Conservation (phyloP, 306 rosid species). For the Hippophae tibetana region DNA sequence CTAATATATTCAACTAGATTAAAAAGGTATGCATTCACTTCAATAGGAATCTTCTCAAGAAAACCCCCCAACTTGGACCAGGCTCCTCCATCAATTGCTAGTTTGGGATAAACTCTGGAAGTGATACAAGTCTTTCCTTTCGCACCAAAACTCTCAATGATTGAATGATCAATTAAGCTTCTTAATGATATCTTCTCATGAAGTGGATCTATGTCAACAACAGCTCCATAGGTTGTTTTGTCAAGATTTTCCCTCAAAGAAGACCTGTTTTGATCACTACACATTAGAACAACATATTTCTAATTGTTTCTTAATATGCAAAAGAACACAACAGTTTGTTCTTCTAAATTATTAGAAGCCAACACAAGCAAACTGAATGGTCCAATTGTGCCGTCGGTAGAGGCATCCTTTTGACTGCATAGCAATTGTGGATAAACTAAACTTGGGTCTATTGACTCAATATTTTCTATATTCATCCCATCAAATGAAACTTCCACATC, state of each 20-base stretch:
- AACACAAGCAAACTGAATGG: no score
- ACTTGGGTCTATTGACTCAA: slow-evolving; percentile 32
- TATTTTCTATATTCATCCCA: slow-evolving; percentile 29
- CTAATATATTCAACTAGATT: slow-evolving; percentile 8
- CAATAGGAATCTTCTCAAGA: slow-evolving; percentile 20
- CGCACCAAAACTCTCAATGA: slow-evolving; percentile 65
- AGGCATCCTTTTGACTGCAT: no score
- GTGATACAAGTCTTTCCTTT: slow-evolving; percentile 54
- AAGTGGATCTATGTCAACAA: slow-evolving; percentile 48
- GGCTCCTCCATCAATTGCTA: slow-evolving; percentile 37
- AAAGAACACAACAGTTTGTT: no score
- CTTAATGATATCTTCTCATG: slow-evolving; percentile 48
- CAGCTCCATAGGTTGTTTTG: slow-evolving; percentile 51
- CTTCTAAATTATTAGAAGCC: no score
- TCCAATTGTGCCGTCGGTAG: no score
- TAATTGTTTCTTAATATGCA: slow-evolving; percentile 38
- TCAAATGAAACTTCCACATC: slow-evolving; percentile 58
- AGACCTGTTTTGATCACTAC: slow-evolving; percentile 81
- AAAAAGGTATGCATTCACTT: slow-evolving; percentile 19
- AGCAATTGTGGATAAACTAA: slow-evolving; percentile 19
- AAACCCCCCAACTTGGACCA: slow-evolving; percentile 23
- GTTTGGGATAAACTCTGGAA: slow-evolving; percentile 53
- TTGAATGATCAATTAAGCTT: slow-evolving; percentile 65
- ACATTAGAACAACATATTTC: slow-evolving; percentile 47
- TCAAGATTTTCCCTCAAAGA: slow-evolving; percentile 52